These are phyloP conservation scores for Claviceps paspali DNA, from an alignment of 2,329 filamentous ascomycete genomes.

Conservation along the genomic window DNA sequence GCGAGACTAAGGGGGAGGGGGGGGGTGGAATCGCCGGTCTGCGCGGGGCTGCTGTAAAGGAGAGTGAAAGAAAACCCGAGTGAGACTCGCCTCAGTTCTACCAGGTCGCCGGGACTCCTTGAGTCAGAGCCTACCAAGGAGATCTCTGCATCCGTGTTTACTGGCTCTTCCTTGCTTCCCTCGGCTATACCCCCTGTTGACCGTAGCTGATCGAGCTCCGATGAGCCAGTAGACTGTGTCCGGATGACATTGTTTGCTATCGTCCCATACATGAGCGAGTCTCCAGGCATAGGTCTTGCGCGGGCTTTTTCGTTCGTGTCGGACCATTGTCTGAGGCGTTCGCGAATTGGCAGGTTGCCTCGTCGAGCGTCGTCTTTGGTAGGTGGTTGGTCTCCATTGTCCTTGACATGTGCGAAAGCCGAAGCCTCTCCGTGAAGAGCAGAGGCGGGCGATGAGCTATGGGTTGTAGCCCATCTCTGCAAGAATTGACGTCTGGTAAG, in stretches of 20 bases:
- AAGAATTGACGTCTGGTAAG: not conserved
- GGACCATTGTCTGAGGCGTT: conserved; percentile 27
- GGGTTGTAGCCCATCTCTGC: conserved; percentile 9
- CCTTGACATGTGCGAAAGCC: not conserved
- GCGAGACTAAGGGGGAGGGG: not conserved
- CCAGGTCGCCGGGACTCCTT: conserved; percentile 30
- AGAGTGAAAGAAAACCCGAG: not conserved
- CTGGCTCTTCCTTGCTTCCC: conserved; percentile 13
- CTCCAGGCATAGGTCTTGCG: conserved; percentile 10
- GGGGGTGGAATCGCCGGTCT: too few relatives aligned
- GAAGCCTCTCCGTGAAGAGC: not conserved
- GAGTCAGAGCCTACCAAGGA: conserved; percentile 13
- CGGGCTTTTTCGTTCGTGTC: conserved; percentile 17
- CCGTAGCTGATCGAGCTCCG: conserved; percentile 16
- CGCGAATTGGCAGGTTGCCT: conserved; percentile 19
- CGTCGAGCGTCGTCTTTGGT: not conserved
- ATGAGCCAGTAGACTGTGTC: conserved; percentile 18
- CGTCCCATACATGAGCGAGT: conserved; percentile 12
- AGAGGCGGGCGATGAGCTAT: not conserved
- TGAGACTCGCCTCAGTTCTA: conserved; percentile 28
- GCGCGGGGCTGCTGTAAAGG: too few relatives aligned
- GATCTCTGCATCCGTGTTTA: conserved; percentile 13
- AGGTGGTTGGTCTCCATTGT: not conserved
- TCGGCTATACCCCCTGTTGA: conserved; percentile 12
- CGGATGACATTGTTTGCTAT: conserved; percentile 18